phyloP scores from a whole-genome alignment of 345 rosid genomes.

The Gossypium anomalum region DNA sequence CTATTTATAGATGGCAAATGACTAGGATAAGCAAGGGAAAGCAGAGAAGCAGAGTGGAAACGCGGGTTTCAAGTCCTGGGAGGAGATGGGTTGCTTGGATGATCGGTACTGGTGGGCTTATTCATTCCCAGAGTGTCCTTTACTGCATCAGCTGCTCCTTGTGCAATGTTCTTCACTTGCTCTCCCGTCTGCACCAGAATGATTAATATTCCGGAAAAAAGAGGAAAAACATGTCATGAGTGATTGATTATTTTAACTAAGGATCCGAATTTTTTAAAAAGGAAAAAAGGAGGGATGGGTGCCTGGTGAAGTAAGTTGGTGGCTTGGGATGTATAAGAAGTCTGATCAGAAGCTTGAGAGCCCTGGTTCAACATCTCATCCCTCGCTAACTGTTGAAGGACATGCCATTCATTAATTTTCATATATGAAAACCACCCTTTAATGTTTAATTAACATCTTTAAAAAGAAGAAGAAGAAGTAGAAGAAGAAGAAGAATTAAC shows the following conservation, averaged over 20 bases:
- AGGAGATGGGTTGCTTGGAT: background rate
- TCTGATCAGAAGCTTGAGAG: background rate
- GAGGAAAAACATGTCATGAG: no score
- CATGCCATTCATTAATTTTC: no score
- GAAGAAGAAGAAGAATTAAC: no score
- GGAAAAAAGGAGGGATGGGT: background rate
- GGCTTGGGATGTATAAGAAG: background rate
- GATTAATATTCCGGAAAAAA: background rate
- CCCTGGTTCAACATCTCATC: background rate
- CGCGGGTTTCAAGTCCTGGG: background rate
- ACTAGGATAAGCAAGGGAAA: background rate
- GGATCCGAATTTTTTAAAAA: no score
- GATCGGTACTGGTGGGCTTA: background rate
- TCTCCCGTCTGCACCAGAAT: slow-evolving; percentile 32
- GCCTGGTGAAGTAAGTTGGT: slow-evolving; percentile 6
- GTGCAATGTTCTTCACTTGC: slow-evolving; percentile 45
- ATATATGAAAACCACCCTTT: no score
- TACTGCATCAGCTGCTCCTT: slow-evolving; percentile 46
- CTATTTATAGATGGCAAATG: background rate
- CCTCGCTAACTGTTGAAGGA: background rate
- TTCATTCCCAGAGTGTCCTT: slow-evolving; percentile 16
- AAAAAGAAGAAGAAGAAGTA: no score
- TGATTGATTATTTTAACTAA: no score
- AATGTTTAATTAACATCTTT: no score
- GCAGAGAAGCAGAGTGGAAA: background rate